Base-by-base conservation (phyloP, 352 stramenopile genomes). In the Peronospora belbahrii region DNA sequence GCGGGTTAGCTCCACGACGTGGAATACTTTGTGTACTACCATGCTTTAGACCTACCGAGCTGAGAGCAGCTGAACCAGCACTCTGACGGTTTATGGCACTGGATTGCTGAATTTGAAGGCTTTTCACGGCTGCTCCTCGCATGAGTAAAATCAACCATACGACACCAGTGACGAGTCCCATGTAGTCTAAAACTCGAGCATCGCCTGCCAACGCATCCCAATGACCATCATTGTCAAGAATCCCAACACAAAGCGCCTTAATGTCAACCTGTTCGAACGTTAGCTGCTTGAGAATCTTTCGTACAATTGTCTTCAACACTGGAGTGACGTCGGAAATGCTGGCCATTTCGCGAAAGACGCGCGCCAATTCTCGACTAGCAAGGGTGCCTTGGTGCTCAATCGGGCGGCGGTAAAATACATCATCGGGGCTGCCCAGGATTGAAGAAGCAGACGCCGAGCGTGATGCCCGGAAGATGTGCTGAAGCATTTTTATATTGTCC, bases 401-500 rank as follows among this genome's bases (percentile, higher is more conserved):
- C 1, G 73, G 71, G 5, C 44, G 55, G 30, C 65, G 70, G 42
- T 83, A 85, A 48, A 90, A 87, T 11, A 59, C 27, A 27, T 90
- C 75, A 34, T 90, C 72, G 3, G 60, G 35, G 25, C 57, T 64
- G 8, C 61, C 61, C 2, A 70, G 43, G 36, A 70, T 61, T 4
- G 48, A 63, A 7, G 50, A 57, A n/a, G 47, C 33, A 23, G 52
- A 62, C 23, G 44, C 35, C 14, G 58, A 62, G 11, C 77, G 70
- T 0, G 71, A 78, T 2, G 82, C 76, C 13, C 77, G 70, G 35
- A 94, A 90, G 19, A 94, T 89, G 33, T 91, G 82, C 55, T 90
- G 82, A 7, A 94, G 67, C 65, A 94, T 88, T 51, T 94, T 94
- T 47, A 94, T 86, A 52, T 94, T 94, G 65, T 94, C 82, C 3